These are phyloP conservation scores for Nicotiana attenuata DNA, from an alignment of 257 asterid species.

Conservation along the genomic window DNA sequence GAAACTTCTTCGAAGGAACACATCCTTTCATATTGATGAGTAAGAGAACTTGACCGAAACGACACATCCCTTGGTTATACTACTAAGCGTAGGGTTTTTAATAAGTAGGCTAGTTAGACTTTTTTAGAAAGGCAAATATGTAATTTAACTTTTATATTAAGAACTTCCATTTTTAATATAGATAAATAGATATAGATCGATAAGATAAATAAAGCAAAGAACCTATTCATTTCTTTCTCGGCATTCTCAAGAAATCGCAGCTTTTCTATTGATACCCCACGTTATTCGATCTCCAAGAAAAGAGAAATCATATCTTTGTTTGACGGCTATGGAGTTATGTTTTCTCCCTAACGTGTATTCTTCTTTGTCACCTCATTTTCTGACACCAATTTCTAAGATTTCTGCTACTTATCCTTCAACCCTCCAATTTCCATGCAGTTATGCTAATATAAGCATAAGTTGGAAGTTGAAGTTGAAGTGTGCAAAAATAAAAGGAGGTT, in stretches of 20 bases:
- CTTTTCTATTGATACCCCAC: not conserved
- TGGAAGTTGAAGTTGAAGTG: constrained; percentile 19
- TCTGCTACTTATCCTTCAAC: not conserved
- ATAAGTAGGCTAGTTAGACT: no score
- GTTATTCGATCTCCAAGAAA: no score
- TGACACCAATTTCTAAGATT: not conserved
- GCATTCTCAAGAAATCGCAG: not conserved
- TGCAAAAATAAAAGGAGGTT: constrained; percentile 19
- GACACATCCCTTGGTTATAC: no score
- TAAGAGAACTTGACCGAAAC: no score
- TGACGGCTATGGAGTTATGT: constrained; percentile 21
- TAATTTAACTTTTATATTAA: no score
- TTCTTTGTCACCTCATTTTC: not conserved
- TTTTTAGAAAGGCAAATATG: no score
- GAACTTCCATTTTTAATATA: no score
- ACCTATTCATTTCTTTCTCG: not conserved
- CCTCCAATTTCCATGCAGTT: not conserved
- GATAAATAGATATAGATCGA: no score
- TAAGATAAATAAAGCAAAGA: no score
- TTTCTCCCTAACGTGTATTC: not conserved
- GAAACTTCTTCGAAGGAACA: no score
- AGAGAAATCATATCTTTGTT: not conserved
- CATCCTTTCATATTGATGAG: no score
- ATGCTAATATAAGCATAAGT: not conserved
- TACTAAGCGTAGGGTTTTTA: no score